These are phyloP conservation scores for Penicillium sp. DNA, from an alignment of 2,329 filamentous ascomycete genomes.

Conservation along the genomic window DNA sequence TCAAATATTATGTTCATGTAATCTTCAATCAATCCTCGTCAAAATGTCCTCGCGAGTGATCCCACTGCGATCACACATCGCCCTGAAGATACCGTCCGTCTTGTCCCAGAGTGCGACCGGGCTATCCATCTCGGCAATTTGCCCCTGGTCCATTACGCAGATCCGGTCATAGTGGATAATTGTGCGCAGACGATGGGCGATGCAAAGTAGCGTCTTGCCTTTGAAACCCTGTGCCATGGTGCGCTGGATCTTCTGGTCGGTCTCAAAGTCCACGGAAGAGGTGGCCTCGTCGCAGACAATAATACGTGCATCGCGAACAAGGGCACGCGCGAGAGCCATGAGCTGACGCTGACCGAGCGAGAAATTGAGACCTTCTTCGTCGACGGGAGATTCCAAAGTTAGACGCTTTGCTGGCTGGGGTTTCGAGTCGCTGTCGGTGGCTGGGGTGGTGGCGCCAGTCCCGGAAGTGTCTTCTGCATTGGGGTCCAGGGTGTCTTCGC, in stretches of 20 bases:
- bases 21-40: slow-evolving; percentile 4
- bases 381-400: slow-evolving; percentile 70
- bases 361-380: slow-evolving; percentile 95
- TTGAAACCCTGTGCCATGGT: slow-evolving; percentile 82
- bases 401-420: slow-evolving; percentile 10
- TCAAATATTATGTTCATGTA: slow-evolving; percentile 1
- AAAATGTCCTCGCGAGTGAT: slow-evolving; percentile 52
- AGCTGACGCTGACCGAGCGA: slow-evolving; percentile 91
- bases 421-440: slow-evolving; percentile 44
- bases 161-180: slow-evolving; percentile 94
- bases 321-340: slow-evolving; percentile 85
- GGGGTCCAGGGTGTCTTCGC: slow-evolving; percentile 42
- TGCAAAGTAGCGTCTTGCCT: slow-evolving; percentile 83
- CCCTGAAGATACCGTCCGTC: slow-evolving; percentile 69
- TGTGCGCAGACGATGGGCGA: slow-evolving; percentile 85
- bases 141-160: slow-evolving; percentile 88
- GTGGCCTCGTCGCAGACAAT: slow-evolving; percentile 98
- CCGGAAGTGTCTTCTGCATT: slow-evolving; percentile 39
- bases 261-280: slow-evolving; percentile 88
- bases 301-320: slow-evolving; percentile 82
- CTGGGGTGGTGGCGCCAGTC: slow-evolving; percentile 33
- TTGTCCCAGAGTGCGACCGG: slow-evolving; percentile 68
- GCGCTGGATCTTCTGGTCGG: slow-evolving; percentile 87
- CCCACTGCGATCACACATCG: slow-evolving; percentile 85
- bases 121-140: slow-evolving; percentile 78